These are phyloP conservation scores for Geotrichum europaeum DNA, from an alignment of 1,139 yeast species.

Conservation along the genomic window DNA sequence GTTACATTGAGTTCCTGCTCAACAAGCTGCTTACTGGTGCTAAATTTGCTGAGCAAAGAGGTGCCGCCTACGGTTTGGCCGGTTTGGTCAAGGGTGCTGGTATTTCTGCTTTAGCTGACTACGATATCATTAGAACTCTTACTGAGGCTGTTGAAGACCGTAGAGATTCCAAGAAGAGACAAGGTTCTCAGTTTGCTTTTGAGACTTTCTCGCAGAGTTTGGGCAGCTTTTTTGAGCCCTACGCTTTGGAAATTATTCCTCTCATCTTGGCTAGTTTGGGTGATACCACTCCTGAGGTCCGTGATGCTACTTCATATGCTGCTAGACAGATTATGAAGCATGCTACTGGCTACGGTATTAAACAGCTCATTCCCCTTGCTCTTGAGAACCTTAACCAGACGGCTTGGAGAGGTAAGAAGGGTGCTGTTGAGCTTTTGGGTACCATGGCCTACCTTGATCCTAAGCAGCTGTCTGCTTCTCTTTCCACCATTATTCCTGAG, in stretches of 20 bases:
- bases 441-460: conserved; percentile 98
- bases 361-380: conserved; percentile 85
- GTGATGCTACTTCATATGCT: conserved; percentile 83
- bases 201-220: conserved; percentile 75
- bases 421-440: conserved; percentile 92
- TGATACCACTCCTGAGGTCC: conserved; percentile 76
- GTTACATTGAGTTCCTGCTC: conserved; percentile 54
- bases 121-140: conserved; percentile 67
- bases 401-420: conserved; percentile 96
- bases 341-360: conserved; percentile 89
- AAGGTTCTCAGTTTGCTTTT: conserved; percentile 82
- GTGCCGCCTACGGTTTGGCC: conserved; percentile 94
- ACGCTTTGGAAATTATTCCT: conserved; percentile 83
- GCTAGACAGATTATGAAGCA: conserved; percentile 84
- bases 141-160: conserved; percentile 88
- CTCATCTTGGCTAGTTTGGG: conserved; percentile 75
- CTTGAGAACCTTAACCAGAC: conserved; percentile 79
- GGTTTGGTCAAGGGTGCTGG: conserved; percentile 92
- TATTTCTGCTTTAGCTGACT: conserved; percentile 64
- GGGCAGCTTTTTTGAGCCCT: conserved; percentile 83
- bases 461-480: conserved; percentile 80
- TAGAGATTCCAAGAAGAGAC: conserved; percentile 66
- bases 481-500: conserved; percentile 88
- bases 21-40: conserved; percentile 48
- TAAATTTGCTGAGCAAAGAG: conserved; percentile 60